phyloP scores from a whole-genome alignment of 495 filamentous ascomycete genomes.

The Amphirosellinia nigrospora region DNA sequence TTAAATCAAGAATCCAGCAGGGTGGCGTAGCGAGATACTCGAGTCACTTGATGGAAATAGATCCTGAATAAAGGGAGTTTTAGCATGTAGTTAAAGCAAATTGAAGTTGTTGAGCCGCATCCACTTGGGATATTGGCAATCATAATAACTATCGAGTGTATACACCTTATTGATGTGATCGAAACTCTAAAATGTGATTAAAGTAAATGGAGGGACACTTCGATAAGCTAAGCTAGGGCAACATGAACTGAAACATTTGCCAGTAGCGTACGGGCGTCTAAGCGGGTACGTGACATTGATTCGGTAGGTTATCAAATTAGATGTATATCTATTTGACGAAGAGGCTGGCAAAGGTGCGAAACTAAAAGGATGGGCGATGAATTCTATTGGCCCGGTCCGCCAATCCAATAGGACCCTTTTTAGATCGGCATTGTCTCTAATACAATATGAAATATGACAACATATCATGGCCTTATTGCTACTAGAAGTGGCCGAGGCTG shows the following conservation, averaged over 20 bases:
- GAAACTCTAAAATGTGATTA: background rate
- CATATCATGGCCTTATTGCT: background rate
- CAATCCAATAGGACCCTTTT: background rate
- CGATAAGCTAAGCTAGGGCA: background rate
- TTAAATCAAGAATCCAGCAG: background rate
- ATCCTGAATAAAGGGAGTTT: background rate
- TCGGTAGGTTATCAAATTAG: too few species aligned
- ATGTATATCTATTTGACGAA: too few species aligned
- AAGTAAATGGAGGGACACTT: background rate
- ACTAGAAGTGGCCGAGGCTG: background rate
- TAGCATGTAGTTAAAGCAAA: background rate
- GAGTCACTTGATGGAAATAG: background rate
- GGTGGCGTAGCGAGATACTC: background rate
- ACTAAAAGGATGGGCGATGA: too few species aligned
- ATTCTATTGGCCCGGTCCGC: background rate
- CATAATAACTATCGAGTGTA: background rate
- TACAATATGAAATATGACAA: background rate
- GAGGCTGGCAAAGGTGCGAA: too few species aligned
- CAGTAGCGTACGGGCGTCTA: background rate
- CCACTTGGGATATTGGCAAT: background rate
- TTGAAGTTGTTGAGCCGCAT: background rate
- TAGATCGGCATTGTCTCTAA: background rate
- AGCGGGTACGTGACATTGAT: too few species aligned
- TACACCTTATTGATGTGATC: background rate
- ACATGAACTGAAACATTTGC: background rate